Conservation (phyloP, 202 grass and related monocot genomes). For the Setaria viridis region DNA sequence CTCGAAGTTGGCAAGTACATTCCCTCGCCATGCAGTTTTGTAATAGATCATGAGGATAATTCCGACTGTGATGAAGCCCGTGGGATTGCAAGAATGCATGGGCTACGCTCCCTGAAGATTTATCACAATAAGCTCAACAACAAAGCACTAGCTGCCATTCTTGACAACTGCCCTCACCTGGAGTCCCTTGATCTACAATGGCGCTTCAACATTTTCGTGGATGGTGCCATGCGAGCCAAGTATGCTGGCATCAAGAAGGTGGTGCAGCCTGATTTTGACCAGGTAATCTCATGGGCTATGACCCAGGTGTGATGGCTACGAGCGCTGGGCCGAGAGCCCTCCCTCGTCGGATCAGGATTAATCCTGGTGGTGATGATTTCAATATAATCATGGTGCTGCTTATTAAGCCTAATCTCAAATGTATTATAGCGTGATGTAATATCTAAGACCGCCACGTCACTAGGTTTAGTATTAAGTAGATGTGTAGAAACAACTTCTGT, state of each 20-base stretch:
- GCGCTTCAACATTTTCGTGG: not conserved
- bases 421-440: no score
- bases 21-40: rapidly evolving
- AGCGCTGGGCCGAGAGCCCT: not conserved
- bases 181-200: conserved; percentile 22
- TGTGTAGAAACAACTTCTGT: no score
- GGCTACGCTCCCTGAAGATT: not conserved
- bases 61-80: not conserved
- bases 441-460: no score
- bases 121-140: conserved; percentile 8
- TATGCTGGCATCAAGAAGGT: not conserved
- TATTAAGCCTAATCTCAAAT: no score
- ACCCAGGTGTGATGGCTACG: not conserved
- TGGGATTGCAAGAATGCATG: not conserved
- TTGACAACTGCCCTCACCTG: conserved; percentile 31
- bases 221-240: conserved; percentile 22
- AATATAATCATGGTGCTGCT: no score
- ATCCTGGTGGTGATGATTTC: no score
- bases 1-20: not conserved
- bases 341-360: no score
- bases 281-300: no score
- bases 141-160: conserved; percentile 14
- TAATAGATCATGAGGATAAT: not conserved
- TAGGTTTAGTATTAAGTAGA: no score
- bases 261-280: no score